These are phyloP conservation scores for Fragaria vesca DNA, from an alignment of 306 rosid genomes.

Conservation along the genomic window DNA sequence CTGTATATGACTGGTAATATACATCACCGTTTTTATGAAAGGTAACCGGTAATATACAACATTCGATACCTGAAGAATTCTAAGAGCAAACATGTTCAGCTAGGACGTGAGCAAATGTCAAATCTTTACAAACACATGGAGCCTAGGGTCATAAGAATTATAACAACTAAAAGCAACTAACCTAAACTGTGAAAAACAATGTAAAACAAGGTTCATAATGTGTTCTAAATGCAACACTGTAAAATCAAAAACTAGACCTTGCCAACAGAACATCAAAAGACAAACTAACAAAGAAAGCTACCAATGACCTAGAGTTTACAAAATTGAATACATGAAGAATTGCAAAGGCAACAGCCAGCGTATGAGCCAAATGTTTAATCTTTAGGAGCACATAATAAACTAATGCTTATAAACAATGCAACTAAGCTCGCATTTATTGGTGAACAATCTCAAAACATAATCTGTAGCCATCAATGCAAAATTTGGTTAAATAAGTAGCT, in stretches of 20 bases:
- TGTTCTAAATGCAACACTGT: background rate
- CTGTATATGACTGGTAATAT: background rate
- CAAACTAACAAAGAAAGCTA: background rate
- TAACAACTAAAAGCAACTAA: background rate
- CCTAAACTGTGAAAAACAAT: background rate
- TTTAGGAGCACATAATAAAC: background rate
- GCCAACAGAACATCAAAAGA: background rate
- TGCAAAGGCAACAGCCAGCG: background rate
- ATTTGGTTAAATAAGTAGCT: background rate
- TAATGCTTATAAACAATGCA: background rate
- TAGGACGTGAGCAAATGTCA: background rate
- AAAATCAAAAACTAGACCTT: background rate
- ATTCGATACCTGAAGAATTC: background rate
- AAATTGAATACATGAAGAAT: background rate
- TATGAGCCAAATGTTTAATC: background rate
- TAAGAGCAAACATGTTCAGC: background rate
- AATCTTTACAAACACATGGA: background rate
- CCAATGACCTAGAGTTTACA: background rate
- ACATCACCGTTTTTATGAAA: background rate
- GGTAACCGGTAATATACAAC: background rate
- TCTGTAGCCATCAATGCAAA: background rate
- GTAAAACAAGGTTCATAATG: background rate
- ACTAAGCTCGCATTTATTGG: background rate
- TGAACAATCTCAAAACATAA: background rate
- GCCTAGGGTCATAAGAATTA: background rate